These are phyloP conservation scores for Hagleromyces aurorensis DNA, from an alignment of 805 yeast species.

Conservation along the genomic window DNA sequence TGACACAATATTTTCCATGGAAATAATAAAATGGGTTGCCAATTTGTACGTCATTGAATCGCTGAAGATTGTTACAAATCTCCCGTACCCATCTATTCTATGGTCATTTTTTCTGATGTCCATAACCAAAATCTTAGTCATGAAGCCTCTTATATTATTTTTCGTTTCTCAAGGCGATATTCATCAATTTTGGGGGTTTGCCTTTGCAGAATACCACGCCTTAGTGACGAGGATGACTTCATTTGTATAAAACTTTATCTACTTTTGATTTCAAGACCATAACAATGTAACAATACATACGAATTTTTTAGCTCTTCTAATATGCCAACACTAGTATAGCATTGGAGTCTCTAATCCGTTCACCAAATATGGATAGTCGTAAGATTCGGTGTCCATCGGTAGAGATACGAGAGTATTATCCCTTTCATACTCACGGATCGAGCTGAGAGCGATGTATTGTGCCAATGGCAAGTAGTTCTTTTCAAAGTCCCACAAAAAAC, in stretches of 20 bases:
- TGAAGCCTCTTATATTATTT: conserved; percentile 17
- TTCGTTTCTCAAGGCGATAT: conserved; percentile 16
- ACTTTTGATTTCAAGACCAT: no score
- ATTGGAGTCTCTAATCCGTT: conserved; percentile 79
- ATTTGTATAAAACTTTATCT: no score
- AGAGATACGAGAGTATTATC: conserved; percentile 18
- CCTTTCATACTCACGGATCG: conserved; percentile 48
- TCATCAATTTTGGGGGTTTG: no score
- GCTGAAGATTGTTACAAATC: conserved; percentile 37
- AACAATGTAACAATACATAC: no score
- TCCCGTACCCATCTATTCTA: conserved; percentile 21
- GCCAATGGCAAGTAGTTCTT: conserved; percentile 73
- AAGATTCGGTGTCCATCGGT: conserved; percentile 37
- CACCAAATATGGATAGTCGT: conserved; percentile 68
- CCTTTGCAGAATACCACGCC: no score
- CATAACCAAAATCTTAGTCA: conserved; percentile 12
- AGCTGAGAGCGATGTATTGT: conserved; percentile 77
- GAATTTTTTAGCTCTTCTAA: no score
- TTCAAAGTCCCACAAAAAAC: conserved; percentile 72
- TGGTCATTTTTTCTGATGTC: conserved; percentile 14
- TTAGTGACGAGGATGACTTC: no score
- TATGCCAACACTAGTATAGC: no score
- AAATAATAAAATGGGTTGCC: conserved; percentile 52
- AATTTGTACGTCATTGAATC: conserved; percentile 62
- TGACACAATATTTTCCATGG: conserved; percentile 63